Evolutionary conservation across 441 rosid species (phyloP), one percentile per base, ranked within the genome.

Genomic region (Bocquillonia castaneifolia): DNA sequence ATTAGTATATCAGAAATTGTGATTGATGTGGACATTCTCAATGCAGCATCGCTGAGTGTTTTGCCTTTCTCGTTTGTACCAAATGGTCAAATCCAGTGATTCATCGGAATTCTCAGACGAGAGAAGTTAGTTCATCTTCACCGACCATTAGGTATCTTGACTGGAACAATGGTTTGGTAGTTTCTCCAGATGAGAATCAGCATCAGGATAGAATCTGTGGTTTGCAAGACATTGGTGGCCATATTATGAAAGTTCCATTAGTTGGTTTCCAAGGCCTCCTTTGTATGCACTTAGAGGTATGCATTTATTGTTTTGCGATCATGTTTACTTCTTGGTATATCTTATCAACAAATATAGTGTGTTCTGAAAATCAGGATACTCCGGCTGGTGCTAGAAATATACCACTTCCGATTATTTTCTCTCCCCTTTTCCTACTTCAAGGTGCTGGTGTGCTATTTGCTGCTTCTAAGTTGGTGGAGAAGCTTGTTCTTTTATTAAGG

Each of bases 31-130:
- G 32, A 44, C 28, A 5, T 79, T 74, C 57, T 71, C 64, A 69
- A 59, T 82, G 76, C 92, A 94, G 99, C 69, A 86, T 85, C 69
- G 97, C 99, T 36, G 92, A 93, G 83, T 89, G 95, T 85, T 93
- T 93, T 77, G 88, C 98, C 54, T 93, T 85, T 79, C 97, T 93
- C 48, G 97, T 93, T 71, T 91, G 99, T 74, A 87, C 97, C 44
- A 89, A 81, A 81, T 91, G 97, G 99, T 88, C 96, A 17, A 94
- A 94, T 80, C 97, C 97, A 67, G 83, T 80, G 59, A 94, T 94
- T 72, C 99, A 94, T 79, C 83, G 84, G 81, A 81, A 75, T 76
- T 64, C 84, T 54, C 74, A 32, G 61, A 67, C 80, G 50, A 83
- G 88, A 68, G 92, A 84, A 63, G 76, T 78, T 26, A 64, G 82